Conservation (phyloP, 495 filamentous ascomycete species). For the Neurospora sp. region DNA sequence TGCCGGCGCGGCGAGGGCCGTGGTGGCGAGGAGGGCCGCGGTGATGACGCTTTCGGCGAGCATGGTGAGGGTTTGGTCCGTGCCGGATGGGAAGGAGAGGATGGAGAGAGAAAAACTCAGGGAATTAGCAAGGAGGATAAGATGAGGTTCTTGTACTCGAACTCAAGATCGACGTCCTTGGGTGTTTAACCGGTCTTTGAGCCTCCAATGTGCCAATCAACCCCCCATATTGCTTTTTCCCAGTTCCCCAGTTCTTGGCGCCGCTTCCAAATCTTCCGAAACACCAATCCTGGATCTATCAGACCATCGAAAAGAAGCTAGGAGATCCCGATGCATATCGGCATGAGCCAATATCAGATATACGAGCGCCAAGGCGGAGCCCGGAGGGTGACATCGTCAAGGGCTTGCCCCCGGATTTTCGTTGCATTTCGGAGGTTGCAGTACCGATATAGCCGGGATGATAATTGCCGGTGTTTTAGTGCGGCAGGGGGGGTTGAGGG, state of each 20-base stretch:
- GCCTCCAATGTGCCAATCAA: background rate
- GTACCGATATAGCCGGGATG: background rate
- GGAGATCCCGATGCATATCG: background rate
- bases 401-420: background rate
- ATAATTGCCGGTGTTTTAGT: background rate
- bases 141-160: background rate
- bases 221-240: background rate
- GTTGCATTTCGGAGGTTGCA: background rate
- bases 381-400: background rate
- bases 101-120: background rate
- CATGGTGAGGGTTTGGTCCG: conserved; percentile 8
- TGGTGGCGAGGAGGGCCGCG: conserved; percentile 19
- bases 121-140: background rate
- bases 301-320: background rate
- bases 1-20: conserved; percentile 20
- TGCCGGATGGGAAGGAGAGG: background rate
- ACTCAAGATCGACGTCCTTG: background rate
- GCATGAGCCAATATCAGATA: background rate
- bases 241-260: background rate
- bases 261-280: background rate
- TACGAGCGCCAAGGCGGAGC: background rate
- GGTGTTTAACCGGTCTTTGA: background rate
- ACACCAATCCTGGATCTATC: background rate
- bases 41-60: conserved; percentile 16
- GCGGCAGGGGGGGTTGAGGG: background rate